Conservation (phyloP, 2,329 filamentous ascomycete genomes). For the Metarhizium robertsii region DNA sequence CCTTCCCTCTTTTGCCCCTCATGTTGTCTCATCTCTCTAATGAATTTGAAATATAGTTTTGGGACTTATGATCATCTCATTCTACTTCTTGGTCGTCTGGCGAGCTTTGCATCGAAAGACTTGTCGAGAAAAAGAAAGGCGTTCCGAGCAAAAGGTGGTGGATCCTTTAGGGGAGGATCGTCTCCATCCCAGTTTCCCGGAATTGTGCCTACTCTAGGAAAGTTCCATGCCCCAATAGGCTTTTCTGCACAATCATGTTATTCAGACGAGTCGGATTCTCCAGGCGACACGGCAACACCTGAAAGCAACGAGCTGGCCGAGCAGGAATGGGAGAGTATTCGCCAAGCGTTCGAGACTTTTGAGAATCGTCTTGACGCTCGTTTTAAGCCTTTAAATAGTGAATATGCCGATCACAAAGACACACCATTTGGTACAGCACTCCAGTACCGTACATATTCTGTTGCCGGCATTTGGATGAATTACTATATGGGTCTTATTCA, state of each 20-base stretch:
- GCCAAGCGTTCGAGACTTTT: conserved; percentile 59
- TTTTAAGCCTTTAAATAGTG: conserved; percentile 66
- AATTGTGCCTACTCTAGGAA: conserved; percentile 44
- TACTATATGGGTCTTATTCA: conserved; percentile 80
- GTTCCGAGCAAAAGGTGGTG: conserved; percentile 22
- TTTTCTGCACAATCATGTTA: conserved; percentile 41
- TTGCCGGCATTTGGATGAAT: conserved; percentile 79
- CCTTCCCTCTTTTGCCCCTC: not conserved
- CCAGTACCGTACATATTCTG: conserved; percentile 77
- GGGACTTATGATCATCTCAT: conserved; percentile 85
- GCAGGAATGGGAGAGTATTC: conserved; percentile 70
- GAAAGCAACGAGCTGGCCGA: conserved; percentile 59
- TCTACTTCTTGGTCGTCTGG: conserved; percentile 69
- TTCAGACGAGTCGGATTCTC: conserved; percentile 31
- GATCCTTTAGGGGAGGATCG: conserved; percentile 16
- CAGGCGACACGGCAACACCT: conserved; percentile 50
- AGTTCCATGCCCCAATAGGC: conserved; percentile 41
- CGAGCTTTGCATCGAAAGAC: conserved; percentile 71
- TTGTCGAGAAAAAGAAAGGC: conserved; percentile 66
- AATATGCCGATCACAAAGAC: conserved; percentile 50
- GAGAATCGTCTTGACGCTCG: conserved; percentile 57
- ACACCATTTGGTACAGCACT: conserved; percentile 75
- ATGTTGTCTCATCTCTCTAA: not conserved
- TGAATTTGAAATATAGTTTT: conserved; percentile 46
- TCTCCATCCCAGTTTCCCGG: conserved; percentile 41